Conservation (phyloP, 306 rosid genomes). For the Inga oerstediana region DNA sequence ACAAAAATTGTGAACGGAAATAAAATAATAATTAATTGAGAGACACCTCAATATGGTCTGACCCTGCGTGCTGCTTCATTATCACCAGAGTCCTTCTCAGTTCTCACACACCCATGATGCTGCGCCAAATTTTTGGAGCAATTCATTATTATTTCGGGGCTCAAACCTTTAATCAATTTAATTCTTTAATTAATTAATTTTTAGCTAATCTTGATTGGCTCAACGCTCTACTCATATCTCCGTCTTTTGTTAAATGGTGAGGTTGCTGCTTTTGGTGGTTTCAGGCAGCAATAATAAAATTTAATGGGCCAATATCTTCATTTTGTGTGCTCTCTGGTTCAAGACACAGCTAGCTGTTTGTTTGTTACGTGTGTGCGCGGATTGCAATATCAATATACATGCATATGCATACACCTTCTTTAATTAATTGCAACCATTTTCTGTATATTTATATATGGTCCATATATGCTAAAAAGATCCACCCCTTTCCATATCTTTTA, state of each 20-base stretch:
- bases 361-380: neutral
- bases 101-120: neutral
- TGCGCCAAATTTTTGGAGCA: neutral
- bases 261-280: neutral
- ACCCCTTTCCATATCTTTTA: too few species aligned
- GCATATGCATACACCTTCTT: too few species aligned
- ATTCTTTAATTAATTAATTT: neutral
- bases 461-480: too few species aligned
- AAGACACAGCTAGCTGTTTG: neutral
- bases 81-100: constrained; percentile 22
- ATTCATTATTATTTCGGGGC: neutral
- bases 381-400: neutral
- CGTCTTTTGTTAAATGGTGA: neutral
- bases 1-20: neutral
- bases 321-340: neutral
- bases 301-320: neutral
- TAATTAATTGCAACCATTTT: too few species aligned
- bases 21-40: constrained; percentile 31
- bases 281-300: neutral
- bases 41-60: constrained; percentile 33
- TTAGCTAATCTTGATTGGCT: constrained; percentile 5
- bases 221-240: neutral
- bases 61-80: constrained; percentile 34
- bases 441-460: too few species aligned
- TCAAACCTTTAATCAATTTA: neutral